Percentiles rank a stretch among this genome's conserved stretches.
Conservation (phyloP, 345 rosid species). For the Eucalyptus viminalis region DNA sequence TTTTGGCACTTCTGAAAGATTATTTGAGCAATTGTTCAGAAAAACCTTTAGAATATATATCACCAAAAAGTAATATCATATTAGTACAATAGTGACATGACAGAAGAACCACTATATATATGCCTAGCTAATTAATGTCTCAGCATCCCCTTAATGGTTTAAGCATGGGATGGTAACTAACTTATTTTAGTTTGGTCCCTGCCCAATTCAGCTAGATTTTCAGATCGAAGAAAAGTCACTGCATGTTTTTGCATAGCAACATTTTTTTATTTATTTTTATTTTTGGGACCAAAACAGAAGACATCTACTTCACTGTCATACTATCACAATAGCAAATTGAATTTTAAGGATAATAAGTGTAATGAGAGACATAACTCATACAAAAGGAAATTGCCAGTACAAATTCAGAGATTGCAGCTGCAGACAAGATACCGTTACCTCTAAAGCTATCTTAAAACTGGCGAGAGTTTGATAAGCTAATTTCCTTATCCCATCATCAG, state of each 20-base stretch:
- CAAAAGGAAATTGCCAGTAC: neutral
- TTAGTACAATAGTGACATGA: neutral
- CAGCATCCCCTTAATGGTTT: neutral
- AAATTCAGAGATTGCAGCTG: neutral
- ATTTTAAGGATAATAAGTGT: neutral
- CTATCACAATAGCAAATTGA: neutral
- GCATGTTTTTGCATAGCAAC: neutral
- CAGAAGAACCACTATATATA: neutral
- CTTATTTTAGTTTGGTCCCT: neutral
- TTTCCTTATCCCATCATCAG: slow-evolving; percentile 69
- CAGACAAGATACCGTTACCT: slow-evolving; percentile 36
- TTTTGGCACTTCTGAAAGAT: slow-evolving; percentile 42
- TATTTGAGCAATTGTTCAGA: neutral
- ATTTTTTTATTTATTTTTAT: neutral
- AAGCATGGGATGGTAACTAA: neutral
- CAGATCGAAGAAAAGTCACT: neutral
- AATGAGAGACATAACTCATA: neutral
- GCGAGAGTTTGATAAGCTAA: slow-evolving; percentile 66
- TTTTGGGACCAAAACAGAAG: neutral
- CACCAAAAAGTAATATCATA: neutral
- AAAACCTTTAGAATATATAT: neutral
- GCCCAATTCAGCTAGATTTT: neutral
- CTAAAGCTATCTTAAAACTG: slow-evolving; percentile 46
- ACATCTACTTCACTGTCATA: neutral
- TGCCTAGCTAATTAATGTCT: neutral